phyloP scores from a whole-genome alignment of 1,284 basidiomycete species.

The Ustilago bromivora region DNA sequence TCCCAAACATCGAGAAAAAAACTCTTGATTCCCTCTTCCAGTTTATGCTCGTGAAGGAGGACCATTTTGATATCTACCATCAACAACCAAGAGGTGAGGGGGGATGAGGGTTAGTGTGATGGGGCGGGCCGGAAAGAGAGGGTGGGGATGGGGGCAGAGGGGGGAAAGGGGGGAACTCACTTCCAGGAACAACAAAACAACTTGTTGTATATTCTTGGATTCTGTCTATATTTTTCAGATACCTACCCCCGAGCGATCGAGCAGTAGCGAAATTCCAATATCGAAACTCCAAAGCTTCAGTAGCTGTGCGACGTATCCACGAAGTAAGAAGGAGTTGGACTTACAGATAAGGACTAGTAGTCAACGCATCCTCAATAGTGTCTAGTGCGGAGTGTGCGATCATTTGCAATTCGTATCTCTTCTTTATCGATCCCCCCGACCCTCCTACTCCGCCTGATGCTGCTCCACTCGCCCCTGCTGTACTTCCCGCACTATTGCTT shows the following conservation, averaged over 20 bases:
- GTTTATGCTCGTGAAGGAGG: constrained; percentile 67
- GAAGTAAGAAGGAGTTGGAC: constrained; percentile 12
- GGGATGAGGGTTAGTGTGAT: neutral
- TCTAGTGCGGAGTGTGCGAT: constrained; percentile 67
- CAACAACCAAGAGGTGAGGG: no score
- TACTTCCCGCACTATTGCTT: neutral
- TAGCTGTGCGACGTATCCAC: constrained; percentile 25
- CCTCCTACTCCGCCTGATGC: neutral
- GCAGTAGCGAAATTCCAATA: no score
- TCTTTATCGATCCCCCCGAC: constrained; percentile 13
- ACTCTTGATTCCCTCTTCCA: constrained; percentile 67
- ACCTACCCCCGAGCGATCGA: neutral
- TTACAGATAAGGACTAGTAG: constrained; percentile 55
- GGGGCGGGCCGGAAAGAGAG: neutral
- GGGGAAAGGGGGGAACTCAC: constrained; percentile 42
- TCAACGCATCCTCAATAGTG: constrained; percentile 62
- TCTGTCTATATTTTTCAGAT: constrained; percentile 63
- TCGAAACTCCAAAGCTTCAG: no score
- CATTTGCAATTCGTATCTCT: constrained; percentile 65
- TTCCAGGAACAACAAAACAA: constrained; percentile 60
- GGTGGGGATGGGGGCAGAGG: neutral
- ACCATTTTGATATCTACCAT: constrained; percentile 63
- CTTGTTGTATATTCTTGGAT: constrained; percentile 66
- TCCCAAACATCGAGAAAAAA: constrained; percentile 69
- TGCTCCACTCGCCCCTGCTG: neutral